Conservation (phyloP, 805 yeast genomes). For the Spathaspora boniae region DNA sequence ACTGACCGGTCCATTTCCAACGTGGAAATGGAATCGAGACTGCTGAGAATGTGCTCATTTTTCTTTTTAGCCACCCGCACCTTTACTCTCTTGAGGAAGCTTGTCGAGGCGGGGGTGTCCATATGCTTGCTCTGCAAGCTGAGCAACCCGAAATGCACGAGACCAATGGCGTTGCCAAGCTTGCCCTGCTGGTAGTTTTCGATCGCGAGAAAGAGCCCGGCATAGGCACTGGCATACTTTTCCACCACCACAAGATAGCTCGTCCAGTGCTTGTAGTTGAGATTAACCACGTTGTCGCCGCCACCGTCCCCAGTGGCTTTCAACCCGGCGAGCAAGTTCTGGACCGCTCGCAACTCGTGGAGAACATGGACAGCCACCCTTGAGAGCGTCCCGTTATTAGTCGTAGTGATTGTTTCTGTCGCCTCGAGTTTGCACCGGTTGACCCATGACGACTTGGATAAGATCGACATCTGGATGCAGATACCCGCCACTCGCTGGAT, state of each 20-base stretch:
- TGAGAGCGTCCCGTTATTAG: slow-evolving; percentile 38
- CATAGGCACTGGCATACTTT: slow-evolving; percentile 39
- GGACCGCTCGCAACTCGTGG: slow-evolving; percentile 28
- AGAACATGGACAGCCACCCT: slow-evolving; percentile 41
- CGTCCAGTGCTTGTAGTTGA: slow-evolving; percentile 20
- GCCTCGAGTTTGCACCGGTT: slow-evolving; percentile 23
- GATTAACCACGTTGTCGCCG: not conserved
- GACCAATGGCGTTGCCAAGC: slow-evolving; percentile 46
- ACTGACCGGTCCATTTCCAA: slow-evolving; percentile 32
- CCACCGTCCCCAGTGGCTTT: slow-evolving; percentile 1
- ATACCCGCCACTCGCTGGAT: slow-evolving; percentile 25
- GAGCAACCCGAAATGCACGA: slow-evolving; percentile 34
- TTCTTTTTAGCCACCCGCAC: slow-evolving; percentile 24
- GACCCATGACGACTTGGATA: slow-evolving; percentile 37
- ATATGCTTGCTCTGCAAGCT: slow-evolving; percentile 33
- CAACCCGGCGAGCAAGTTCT: slow-evolving; percentile 16
- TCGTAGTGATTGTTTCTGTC: slow-evolving; percentile 18
- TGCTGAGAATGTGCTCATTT: slow-evolving; percentile 29
- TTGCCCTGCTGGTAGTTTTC: slow-evolving; percentile 44
- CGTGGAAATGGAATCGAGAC: slow-evolving; percentile 31
- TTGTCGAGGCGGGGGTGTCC: slow-evolving; percentile 10
- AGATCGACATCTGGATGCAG: slow-evolving; percentile 36
- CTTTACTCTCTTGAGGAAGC: slow-evolving; percentile 19
- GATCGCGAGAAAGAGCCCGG: slow-evolving; percentile 42
- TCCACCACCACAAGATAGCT: slow-evolving; percentile 28